Evolutionary conservation across 2,329 filamentous ascomycete species (phyloP), one percentile per base, ranked within the genome.

Genomic region (Rachicladosporium sp.): DNA sequence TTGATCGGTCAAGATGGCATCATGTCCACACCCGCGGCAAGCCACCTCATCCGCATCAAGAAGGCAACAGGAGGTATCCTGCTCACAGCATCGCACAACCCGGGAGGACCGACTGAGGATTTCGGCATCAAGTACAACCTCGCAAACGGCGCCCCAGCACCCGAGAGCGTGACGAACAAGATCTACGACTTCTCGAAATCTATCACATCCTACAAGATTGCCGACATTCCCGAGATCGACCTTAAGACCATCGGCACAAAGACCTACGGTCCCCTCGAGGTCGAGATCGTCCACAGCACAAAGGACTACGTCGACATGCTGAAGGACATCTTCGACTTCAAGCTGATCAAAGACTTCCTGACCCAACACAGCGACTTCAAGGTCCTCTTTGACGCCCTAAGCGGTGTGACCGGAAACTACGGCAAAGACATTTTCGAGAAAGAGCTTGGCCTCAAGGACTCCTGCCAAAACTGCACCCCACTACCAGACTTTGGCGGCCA

Each of bases 81-180:
- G 45, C 70, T 98, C 65, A 98, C 91, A 46, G 91, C 91, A 52
- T 94, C 87, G 63, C 91, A 98, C 73, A 98, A 98, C 70, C 88
- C 91, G 45, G 91, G 91, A 64, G 91, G 89, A 89, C 91, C 91
- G 46, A 82, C 77, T 53, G 82, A 91, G 61, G 91, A 98, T 67
- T 98, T 98, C 56, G 91, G 91, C 54, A 98, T 98, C 79, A 98
- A 98, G 71, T 98, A 98, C 76, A 98, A 98, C 73, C 73, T 98
- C 43, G 73, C 86, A 62, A 96, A 98, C 59, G 91, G 91, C 54
- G 91, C 88, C 41, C 91, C 91, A 33, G 91, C 91, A 41, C 91
- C 91, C 43, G 91, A 98, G 66, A 81, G 82, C 40, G 85, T 98
- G 50, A 98, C 91, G 51, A 93, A 98, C 78, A 94, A 93, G 71